Evolutionary conservation across 1,284 basidiomycete genomes (phyloP), one percentile per base, ranked within the genome.

Genomic region (Naganishia sp.): DNA sequence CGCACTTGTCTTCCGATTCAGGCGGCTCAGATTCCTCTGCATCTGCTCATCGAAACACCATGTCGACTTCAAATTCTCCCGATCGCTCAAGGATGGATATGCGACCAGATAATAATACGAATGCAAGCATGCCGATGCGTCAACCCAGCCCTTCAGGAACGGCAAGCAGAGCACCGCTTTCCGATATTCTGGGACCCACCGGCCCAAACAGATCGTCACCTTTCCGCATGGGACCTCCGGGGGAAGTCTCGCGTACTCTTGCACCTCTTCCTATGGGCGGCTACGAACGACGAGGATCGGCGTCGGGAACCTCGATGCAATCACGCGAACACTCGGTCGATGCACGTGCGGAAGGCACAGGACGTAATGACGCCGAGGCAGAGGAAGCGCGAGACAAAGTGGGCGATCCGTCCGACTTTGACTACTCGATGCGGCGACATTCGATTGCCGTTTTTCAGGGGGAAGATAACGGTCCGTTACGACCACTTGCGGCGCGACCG

Each of bases 301-400:
- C 47, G 4, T 61, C 57, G n/a, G 47, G 47, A 3, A 31, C 46
- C 2, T 15, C 47, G 3, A 32, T 25, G 13, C 23, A 49, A 23
- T 39, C 49, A 23, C 57, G 57, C 3, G 57, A 61, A 9, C 46
- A 49, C 2, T n/a, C 57, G n/a, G 25, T 50, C 31, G 32, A 49
- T 41, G 6, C 18, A n/a, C 35, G 49, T 28, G 10, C 31, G 49
- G 57, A 61, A 17, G 47, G 57, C 6, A 43, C 11, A 57, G 46
- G 35, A 41, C 46, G 57, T 21, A 61, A 39, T n/a, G 57, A 61
- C 9, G 18, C 54, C n/a, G 60, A 67, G 32, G 54, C 61, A 39
- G 66, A 67, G 23, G 61, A 63, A 53, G 60, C 60, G n/a, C 56
- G 66, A 49, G 66, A 67, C 51, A 42, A 52, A 45, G 42, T 67